A percentile compares a stretch with the other conserved stretches of the same genome.
phyloP scores from a whole-genome alignment of 805 yeast genomes.

The Pichia membranifaciens region DNA sequence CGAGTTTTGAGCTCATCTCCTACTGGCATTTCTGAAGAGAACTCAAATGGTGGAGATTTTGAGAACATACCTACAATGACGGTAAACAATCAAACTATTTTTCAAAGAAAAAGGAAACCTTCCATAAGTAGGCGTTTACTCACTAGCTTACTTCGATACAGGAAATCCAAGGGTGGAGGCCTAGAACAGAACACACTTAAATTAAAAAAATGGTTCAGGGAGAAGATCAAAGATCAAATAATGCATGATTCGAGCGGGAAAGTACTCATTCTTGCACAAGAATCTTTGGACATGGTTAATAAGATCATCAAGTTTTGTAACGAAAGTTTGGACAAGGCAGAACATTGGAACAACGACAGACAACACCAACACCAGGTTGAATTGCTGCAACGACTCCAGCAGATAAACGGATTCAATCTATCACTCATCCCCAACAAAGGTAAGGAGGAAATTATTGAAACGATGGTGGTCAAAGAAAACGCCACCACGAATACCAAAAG shows the following conservation, averaged over 20 bases:
- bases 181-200: constrained; percentile 13
- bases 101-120: constrained; percentile 13
- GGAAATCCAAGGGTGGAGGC: constrained; percentile 11
- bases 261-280: constrained; percentile 78
- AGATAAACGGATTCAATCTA: constrained; percentile 19
- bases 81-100: constrained; percentile 10
- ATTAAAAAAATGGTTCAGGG: constrained; percentile 24
- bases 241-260: constrained; percentile 53
- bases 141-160: constrained; percentile 27
- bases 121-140: constrained; percentile 25
- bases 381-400: constrained; percentile 25
- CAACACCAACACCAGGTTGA: constrained; percentile 26
- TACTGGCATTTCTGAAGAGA: no score
- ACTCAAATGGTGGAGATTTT: no score
- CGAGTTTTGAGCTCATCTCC: no score
- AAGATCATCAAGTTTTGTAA: constrained; percentile 80
- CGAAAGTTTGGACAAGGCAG: constrained; percentile 79
- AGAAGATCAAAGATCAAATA: constrained; percentile 26
- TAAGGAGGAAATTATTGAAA: constrained; percentile 7
- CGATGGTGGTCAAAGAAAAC: constrained; percentile 8
- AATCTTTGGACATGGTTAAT: constrained; percentile 80
- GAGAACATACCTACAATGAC: constrained; percentile 11
- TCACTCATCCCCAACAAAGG: not conserved
- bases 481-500: not conserved
- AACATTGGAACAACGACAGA: constrained; percentile 53